These are phyloP conservation scores for Gossypium trilobum DNA, from an alignment of 441 rosid genomes.

Conservation along the genomic window DNA sequence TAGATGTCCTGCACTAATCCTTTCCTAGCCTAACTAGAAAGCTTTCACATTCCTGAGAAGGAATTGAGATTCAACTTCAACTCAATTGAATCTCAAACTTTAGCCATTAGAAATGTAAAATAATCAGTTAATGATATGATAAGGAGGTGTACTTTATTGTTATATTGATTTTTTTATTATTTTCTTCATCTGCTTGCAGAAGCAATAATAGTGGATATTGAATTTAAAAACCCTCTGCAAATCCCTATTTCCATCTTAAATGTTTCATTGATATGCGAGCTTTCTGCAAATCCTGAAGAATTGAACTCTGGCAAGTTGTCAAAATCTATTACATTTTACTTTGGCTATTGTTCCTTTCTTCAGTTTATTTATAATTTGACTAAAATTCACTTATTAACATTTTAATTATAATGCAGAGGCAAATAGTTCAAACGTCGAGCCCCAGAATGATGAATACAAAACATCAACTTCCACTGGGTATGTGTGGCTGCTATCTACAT, in stretches of 20 bases:
- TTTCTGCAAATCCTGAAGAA: constrained; percentile 53
- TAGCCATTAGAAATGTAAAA: background rate
- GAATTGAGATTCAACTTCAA: background rate
- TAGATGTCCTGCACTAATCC: background rate
- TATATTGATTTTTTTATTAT: background rate
- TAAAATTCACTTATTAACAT: constrained; percentile 13
- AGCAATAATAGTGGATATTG: constrained; percentile 61
- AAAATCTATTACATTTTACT: constrained; percentile 13
- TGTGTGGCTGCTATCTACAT: background rate
- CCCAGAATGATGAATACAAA: constrained; percentile 33
- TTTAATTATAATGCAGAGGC: constrained; percentile 37
- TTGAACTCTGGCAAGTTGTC: constrained; percentile 45
- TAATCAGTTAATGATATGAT: background rate
- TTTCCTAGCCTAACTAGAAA: background rate
- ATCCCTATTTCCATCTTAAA: constrained; percentile 57
- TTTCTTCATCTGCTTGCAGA: constrained; percentile 40
- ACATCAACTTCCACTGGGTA: constrained; percentile 35
- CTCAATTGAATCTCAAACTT: background rate
- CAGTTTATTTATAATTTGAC: background rate
- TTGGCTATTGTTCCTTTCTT: constrained; percentile 30
- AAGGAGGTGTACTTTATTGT: background rate
- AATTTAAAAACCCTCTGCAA: constrained; percentile 75
- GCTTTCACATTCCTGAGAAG: background rate
- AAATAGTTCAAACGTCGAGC: constrained; percentile 36
- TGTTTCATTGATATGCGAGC: constrained; percentile 76